These are phyloP conservation scores for Mycena haematopus DNA, from an alignment of 768 basidiomycete genomes.

Conservation along the genomic window DNA sequence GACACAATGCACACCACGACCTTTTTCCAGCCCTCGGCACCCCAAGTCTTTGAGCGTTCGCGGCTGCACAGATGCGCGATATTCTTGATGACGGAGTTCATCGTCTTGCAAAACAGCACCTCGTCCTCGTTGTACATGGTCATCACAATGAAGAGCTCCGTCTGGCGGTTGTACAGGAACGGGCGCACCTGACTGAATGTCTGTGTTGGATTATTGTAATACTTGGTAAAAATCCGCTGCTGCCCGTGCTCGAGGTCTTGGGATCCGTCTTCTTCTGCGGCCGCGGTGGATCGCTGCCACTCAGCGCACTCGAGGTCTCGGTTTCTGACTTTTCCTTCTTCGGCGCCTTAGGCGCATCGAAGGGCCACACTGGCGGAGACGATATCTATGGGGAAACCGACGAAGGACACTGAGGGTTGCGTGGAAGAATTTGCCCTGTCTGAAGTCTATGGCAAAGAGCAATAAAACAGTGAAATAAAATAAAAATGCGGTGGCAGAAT, in stretches of 20 bases:
- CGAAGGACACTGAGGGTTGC: conserved; percentile 31
- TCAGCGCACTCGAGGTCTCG: conserved; percentile 52
- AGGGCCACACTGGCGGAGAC: conserved; percentile 31
- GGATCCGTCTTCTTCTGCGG: conserved; percentile 42
- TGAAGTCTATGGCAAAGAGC: too few species aligned
- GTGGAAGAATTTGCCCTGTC: conserved; percentile 34
- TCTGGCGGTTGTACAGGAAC: conserved; percentile 79
- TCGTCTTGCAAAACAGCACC: conserved; percentile 76
- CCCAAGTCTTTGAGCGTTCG: conserved; percentile 79
- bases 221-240: too few species aligned
- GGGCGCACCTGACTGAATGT: too few species aligned
- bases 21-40: conserved; percentile 90
- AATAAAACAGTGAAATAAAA: too few species aligned
- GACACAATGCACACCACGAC: conserved; percentile 89
- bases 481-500: too few species aligned
- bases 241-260: conserved; percentile 53
- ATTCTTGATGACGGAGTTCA: conserved; percentile 92
- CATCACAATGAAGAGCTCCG: conserved; percentile 95
- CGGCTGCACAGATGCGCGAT: conserved; percentile 79
- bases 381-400: conserved; percentile 14
- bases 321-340: conserved; percentile 46
- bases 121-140: conserved; percentile 97
- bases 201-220: too few species aligned
- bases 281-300: conserved; percentile 50
- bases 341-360: conserved; percentile 30